Evolutionary conservation across 2,329 filamentous ascomycete species (phyloP), one percentile per base, ranked within the genome.

Genomic region (Gremmenia infestans): DNA sequence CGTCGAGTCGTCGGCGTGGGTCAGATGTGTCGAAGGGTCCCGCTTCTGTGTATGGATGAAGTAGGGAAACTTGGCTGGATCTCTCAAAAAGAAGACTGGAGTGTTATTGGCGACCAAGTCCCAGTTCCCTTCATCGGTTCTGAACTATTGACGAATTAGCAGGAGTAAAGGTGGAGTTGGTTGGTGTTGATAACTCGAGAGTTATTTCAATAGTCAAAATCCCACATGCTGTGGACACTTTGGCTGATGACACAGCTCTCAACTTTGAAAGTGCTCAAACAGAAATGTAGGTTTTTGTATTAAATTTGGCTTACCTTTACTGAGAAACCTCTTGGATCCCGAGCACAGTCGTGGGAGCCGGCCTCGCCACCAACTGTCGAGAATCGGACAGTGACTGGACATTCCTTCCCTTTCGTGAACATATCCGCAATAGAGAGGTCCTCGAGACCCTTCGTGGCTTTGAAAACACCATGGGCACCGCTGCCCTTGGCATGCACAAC

Each of bases 1-100:
- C 23, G 82, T 86, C 12, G 77, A 76, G 58, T 83, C 79, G 50
- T 81, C 78, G 3, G 82, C 81, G 64, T 82, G 77, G 8, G 81
- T 83, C 5, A 88, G 71, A 67, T 89, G 83, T 3, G 85, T 89
- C 32, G 82, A 74, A 0, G 86, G 87, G 65, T 90, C 76, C n/a
- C 86, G 78, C 76, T 89, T 89, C 69, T 89, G 87, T 0, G 86
- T 88, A 68, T 89, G 86, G 52, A 89, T 89, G 66, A 89, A 86
- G 66, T 85, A 75, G 23, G 87, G 86, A 67, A 88, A 89, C 70
- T 90, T 89, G 60, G 83, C 79, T 0, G 87, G 84, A 60, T 90
- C 87, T 52, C 87, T 77, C n/a, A 89, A 67, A 72, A 91, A 90
- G 76, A 90, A 91, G 2, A 89, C 81, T 0, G 87, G 87, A 0